Evolutionary conservation across 768 basidiomycete species (phyloP).

Genomic region (Myochromella boudieri): DNA sequence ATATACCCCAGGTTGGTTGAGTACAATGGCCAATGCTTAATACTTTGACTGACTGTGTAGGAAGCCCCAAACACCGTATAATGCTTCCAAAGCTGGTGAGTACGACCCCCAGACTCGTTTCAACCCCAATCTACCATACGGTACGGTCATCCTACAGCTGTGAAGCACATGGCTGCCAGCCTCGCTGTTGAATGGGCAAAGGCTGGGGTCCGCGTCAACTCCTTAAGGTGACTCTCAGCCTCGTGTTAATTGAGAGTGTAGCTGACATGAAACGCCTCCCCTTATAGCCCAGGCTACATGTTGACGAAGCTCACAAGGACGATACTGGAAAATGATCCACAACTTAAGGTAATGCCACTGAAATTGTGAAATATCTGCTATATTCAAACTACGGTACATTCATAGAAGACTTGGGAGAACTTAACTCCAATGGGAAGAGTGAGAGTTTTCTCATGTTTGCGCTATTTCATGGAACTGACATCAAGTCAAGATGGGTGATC

Average conservation of each 20-base stretch:
- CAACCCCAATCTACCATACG: neutral
- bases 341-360: slow-evolving; percentile 61
- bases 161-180: slow-evolving; percentile 91
- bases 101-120: neutral
- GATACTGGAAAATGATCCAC: slow-evolving; percentile 72
- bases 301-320: slow-evolving; percentile 85
- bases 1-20: slow-evolving; percentile 73
- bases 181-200: slow-evolving; percentile 97
- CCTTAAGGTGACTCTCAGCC: slow-evolving; percentile 51
- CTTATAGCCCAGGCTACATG: slow-evolving; percentile 87
- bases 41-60: neutral
- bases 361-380: neutral
- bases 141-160: slow-evolving; percentile 51
- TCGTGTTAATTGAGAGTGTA: neutral
- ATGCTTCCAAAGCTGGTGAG: slow-evolving; percentile 89
- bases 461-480: slow-evolving; percentile 4
- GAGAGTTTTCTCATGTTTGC: slow-evolving; percentile 23
- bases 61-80: slow-evolving; percentile 91
- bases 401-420: slow-evolving; percentile 78
- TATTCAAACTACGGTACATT: slow-evolving; percentile 1
- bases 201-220: slow-evolving; percentile 83
- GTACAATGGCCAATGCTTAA: neutral
- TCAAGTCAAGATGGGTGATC: slow-evolving; percentile 74
- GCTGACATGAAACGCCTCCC: neutral
- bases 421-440: slow-evolving; percentile 87